Percentiles rank a stretch among this genome's conserved stretches.
Evolutionary conservation across 148 eudicot genomes (phyloP).

Genomic region (Bassia scoparia): DNA sequence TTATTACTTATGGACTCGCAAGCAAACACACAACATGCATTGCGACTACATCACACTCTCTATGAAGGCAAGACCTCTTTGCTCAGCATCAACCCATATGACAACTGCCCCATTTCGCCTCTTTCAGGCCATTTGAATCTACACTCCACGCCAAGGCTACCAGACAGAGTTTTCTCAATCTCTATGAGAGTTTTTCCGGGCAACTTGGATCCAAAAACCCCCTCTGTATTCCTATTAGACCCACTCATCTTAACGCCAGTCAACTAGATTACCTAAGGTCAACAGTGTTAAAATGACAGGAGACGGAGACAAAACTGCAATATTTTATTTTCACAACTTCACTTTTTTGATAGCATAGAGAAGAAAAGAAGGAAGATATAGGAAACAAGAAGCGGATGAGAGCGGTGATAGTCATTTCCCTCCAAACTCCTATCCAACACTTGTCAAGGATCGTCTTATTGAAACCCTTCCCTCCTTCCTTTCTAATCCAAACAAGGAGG

Average conservation of each 20-base stretch:
- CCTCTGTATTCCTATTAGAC: constrained; percentile 52
- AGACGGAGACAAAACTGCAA: not conserved
- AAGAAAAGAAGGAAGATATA: not conserved
- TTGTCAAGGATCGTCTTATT: too few relatives aligned
- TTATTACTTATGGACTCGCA: not conserved
- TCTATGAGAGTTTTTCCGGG: constrained; percentile 52
- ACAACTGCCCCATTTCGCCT: constrained; percentile 70
- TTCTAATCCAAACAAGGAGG: too few relatives aligned
- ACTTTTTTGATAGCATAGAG: not conserved
- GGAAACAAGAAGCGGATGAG: too few relatives aligned
- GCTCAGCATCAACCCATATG: constrained; percentile 75
- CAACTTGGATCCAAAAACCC: constrained; percentile 64
- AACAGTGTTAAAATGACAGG: constrained; percentile 12
- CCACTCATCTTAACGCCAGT: constrained; percentile 74
- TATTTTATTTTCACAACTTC: not conserved
- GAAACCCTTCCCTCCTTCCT: too few relatives aligned
- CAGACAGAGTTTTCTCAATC: constrained; percentile 52
- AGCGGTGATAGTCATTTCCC: too few relatives aligned
- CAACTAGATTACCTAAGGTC: constrained; percentile 60
- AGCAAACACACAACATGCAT: not conserved
- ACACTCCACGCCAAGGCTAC: constrained; percentile 69
- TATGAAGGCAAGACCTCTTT: constrained; percentile 44
- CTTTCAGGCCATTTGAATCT: constrained; percentile 60
- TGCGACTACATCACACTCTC: constrained; percentile 45
- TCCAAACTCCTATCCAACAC: too few relatives aligned